Evolutionary conservation across 2,329 filamentous ascomycete genomes (phyloP).

Genomic region (Exophiala aquamarina): DNA sequence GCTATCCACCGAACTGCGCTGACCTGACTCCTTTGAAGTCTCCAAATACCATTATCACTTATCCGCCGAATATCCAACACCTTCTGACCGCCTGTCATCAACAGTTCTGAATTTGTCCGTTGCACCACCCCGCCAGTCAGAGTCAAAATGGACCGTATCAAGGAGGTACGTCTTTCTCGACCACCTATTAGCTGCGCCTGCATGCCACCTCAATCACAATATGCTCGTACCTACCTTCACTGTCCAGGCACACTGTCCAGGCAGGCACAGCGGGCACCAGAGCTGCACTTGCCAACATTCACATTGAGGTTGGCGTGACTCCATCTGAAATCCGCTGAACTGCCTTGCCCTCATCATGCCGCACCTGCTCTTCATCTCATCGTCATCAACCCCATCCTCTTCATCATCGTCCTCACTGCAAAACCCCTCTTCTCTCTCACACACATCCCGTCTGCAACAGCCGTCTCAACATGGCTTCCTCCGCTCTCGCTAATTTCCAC

Average conservation of each 20-base stretch:
- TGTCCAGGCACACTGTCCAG: conserved; percentile 6
- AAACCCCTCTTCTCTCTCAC: conserved; percentile 22
- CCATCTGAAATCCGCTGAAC: neutral
- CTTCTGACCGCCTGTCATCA: neutral
- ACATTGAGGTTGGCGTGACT: neutral
- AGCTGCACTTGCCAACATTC: neutral
- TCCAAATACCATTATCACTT: too few species aligned
- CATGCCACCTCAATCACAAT: conserved; percentile 32
- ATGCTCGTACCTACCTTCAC: too few species aligned
- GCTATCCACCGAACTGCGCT: neutral
- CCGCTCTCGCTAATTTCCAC: conserved; percentile 31
- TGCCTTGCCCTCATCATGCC: neutral
- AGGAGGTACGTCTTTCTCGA: conserved; percentile 66
- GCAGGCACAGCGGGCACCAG: conserved; percentile 1
- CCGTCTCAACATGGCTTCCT: conserved; percentile 21
- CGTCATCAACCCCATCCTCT: conserved; percentile 10
- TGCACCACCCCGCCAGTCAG: neutral
- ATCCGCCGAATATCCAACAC: neutral
- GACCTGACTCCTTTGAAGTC: conserved; percentile 1
- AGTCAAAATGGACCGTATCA: conserved; percentile 78
- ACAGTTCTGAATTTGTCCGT: conserved; percentile 2
- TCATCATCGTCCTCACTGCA: conserved; percentile 27
- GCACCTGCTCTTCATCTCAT: conserved; percentile 13
- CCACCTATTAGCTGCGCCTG: conserved; percentile 25
- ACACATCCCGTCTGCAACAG: too few species aligned